Percentiles rank a stretch among this genome's conserved stretches.
These are phyloP conservation scores for Tolypocladium pustulatum DNA, from an alignment of 2,329 filamentous ascomycete genomes.

Conservation along the genomic window DNA sequence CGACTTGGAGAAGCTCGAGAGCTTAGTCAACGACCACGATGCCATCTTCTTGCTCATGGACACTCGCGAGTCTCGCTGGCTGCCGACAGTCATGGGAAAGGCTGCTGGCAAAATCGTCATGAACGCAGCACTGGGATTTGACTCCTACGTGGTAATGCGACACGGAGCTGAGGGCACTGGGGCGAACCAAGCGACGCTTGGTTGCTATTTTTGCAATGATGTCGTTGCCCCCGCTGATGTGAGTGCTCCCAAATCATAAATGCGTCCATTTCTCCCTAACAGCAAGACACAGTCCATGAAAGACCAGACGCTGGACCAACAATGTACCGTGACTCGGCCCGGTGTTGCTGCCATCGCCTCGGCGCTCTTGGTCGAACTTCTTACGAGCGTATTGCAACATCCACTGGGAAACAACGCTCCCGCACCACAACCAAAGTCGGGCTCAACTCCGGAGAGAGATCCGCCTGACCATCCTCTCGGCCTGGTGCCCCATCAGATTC, in stretches of 20 bases:
- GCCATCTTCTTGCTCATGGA: slow-evolving; percentile 96
- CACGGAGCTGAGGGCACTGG: slow-evolving; percentile 60
- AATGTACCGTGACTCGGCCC: slow-evolving; percentile 93
- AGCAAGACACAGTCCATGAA: slow-evolving; percentile 62
- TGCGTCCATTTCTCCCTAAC: neutral
- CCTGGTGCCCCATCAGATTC: slow-evolving; percentile 69
- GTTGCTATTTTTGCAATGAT: slow-evolving; percentile 98
- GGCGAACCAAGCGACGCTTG: slow-evolving; percentile 56
- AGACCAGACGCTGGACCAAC: slow-evolving; percentile 91
- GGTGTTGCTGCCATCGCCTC: slow-evolving; percentile 90
- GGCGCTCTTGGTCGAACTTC: slow-evolving; percentile 77
- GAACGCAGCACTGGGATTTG: slow-evolving; percentile 92
- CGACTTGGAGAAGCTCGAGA: slow-evolving; percentile 66
- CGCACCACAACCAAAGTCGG: slow-evolving; percentile 35
- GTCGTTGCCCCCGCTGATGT: slow-evolving; percentile 91
- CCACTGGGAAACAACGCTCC: slow-evolving; percentile 56
- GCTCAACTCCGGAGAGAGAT: slow-evolving; percentile 39
- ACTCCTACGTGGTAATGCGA: slow-evolving; percentile 94
- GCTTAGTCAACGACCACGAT: slow-evolving; percentile 75
- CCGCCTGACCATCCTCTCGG: slow-evolving; percentile 51
- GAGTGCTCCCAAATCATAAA: slow-evolving; percentile 27
- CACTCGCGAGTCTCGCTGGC: slow-evolving; percentile 85
- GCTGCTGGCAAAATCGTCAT: slow-evolving; percentile 87
- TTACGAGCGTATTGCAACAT: slow-evolving; percentile 82
- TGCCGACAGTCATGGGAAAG: slow-evolving; percentile 94